A percentile compares a stretch with the other conserved stretches of the same genome.
phyloP scores from a whole-genome alignment of 352 stramenopile species.

The Stramenopiles sp. region DNA sequence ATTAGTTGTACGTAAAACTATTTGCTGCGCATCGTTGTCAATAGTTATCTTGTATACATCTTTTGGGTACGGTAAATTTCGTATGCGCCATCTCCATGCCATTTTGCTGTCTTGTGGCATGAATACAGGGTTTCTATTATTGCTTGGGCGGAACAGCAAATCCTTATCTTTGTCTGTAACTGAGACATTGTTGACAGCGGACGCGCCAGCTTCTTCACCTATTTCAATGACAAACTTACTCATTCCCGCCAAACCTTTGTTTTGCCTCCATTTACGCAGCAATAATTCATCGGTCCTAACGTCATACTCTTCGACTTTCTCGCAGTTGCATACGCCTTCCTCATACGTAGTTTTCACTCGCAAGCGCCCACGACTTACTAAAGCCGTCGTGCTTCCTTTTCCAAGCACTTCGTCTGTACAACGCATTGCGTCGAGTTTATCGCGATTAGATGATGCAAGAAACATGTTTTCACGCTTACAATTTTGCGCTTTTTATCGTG shows the following conservation, averaged over 20 bases:
- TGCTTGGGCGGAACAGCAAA: neutral
- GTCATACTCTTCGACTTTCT: neutral
- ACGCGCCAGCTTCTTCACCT: neutral
- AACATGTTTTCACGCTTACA: neutral
- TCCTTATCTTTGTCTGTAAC: neutral
- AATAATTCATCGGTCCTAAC: neutral
- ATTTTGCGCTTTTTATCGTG: no score
- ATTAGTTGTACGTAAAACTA: slow-evolving; percentile 19
- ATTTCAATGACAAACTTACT: neutral
- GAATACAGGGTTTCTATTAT: neutral
- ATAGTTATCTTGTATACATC: slow-evolving; percentile 17
- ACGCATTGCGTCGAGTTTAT: neutral
- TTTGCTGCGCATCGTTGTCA: slow-evolving; percentile 14
- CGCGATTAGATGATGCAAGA: neutral
- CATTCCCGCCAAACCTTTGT: neutral
- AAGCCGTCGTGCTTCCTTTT: neutral
- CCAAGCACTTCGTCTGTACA: neutral
- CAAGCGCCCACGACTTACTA: neutral
- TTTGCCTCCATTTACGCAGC: neutral
- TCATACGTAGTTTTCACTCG: neutral
- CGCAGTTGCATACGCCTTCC: neutral
- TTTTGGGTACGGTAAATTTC: slow-evolving; percentile 21
- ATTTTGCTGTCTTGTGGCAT: neutral
- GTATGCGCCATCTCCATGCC: slow-evolving; percentile 19
- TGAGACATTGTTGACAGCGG: neutral